Percentiles rank a stretch among this genome's conserved stretches.
These are phyloP conservation scores for Chamaecrista fasciculata DNA, from an alignment of 306 rosid genomes.

Conservation along the genomic window DNA sequence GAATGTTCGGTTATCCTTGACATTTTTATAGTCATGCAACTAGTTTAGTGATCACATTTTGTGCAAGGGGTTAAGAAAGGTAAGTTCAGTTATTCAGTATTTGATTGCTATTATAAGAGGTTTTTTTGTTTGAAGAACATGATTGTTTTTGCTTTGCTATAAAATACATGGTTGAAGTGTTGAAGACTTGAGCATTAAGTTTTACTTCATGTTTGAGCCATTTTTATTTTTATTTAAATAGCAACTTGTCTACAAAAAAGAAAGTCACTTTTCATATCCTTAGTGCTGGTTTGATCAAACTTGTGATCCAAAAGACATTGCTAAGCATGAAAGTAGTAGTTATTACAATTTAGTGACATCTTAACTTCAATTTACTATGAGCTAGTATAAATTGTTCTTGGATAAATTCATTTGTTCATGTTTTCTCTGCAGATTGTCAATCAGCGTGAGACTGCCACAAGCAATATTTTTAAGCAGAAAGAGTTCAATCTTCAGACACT, in stretches of 20 bases:
- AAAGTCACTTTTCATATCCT: background rate
- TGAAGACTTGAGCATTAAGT: background rate
- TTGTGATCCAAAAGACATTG: slow-evolving; percentile 17
- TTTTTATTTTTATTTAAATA: background rate
- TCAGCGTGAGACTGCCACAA: slow-evolving; percentile 92
- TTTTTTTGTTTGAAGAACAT: background rate
- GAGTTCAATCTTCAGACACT: slow-evolving; percentile 91
- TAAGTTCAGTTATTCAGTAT: slow-evolving; percentile 14
- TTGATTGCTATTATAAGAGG: slow-evolving; percentile 10
- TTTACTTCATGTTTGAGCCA: background rate
- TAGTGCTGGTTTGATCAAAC: background rate
- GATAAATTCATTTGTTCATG: slow-evolving; percentile 23
- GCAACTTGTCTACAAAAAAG: too few relatives aligned
- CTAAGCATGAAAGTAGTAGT: slow-evolving; percentile 11
- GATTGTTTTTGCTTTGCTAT: background rate
- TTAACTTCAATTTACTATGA: background rate
- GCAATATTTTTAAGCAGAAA: slow-evolving; percentile 85
- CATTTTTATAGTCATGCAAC: background rate
- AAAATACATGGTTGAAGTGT: background rate
- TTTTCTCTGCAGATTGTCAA: slow-evolving; percentile 65
- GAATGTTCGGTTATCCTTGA: slow-evolving; percentile 17
- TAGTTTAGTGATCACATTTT: background rate
- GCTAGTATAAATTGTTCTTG: background rate
- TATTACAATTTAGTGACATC: background rate
- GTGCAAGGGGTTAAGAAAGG: slow-evolving; percentile 11